Evolutionary conservation across 2,329 filamentous ascomycete genomes (phyloP).

Genomic region (Orbilia javanica): DNA sequence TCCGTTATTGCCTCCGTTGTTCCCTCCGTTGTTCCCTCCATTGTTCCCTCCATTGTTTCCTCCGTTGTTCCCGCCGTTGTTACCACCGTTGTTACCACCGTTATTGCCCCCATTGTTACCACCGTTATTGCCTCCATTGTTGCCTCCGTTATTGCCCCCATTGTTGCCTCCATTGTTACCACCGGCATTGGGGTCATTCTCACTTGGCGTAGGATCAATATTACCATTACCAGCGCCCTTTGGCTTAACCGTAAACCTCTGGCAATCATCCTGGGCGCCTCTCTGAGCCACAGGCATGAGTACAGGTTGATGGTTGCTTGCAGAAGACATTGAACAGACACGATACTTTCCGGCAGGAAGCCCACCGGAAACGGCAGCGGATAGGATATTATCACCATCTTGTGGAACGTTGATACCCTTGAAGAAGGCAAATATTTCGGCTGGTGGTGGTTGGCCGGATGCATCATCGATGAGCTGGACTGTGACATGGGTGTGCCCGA

Average conservation of each 20-base stretch:
- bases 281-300: slow-evolving; percentile 77
- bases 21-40: slow-evolving; percentile 50
- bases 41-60: slow-evolving; percentile 50
- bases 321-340: slow-evolving; percentile 74
- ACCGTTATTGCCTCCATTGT: slow-evolving; percentile 57
- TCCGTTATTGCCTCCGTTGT: slow-evolving; percentile 58
- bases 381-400: slow-evolving; percentile 71
- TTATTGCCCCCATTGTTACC: slow-evolving; percentile 61
- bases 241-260: slow-evolving; percentile 70
- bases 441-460: slow-evolving; percentile 65
- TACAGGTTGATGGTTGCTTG: slow-evolving; percentile 77
- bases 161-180: slow-evolving; percentile 48
- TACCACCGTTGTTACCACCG: slow-evolving; percentile 32
- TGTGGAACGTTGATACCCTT: slow-evolving; percentile 76
- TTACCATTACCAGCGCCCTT: slow-evolving; percentile 60
- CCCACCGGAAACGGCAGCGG: slow-evolving; percentile 71
- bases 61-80: slow-evolving; percentile 60
- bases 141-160: slow-evolving; percentile 45
- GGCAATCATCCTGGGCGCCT: slow-evolving; percentile 76
- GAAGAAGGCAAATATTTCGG: slow-evolving; percentile 73
- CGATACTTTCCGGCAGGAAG: slow-evolving; percentile 75
- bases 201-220: slow-evolving; percentile 9
- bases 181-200: slow-evolving; percentile 53
- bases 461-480: slow-evolving; percentile 69
- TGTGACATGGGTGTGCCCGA: slow-evolving; percentile 74